Evolutionary conservation across 306 rosid species (phyloP), one percentile per base, ranked within the genome.

Genomic region (Castanea mollissima): DNA sequence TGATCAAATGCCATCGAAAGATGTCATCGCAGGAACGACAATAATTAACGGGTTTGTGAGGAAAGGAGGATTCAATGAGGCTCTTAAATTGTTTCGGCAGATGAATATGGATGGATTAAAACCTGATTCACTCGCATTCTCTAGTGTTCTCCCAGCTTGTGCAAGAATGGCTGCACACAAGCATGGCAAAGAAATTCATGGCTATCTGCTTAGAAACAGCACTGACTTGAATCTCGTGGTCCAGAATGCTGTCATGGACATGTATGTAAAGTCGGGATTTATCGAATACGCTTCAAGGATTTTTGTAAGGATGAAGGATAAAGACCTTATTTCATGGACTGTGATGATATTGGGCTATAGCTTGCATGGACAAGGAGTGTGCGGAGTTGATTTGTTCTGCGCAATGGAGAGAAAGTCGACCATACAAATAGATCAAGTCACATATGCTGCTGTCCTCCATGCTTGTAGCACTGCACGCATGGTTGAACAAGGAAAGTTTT

Each of bases 111-210:
- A 83, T n/a, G 92, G 89, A 10, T 6, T 82, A 78, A 89, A 76
- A 75, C 89, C 92, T 1, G 93, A 89, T 75, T 57, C 81, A 1
- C 79, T 76, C 58, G 73, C 92, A 5, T 31, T 86, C 38, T 71
- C 93, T 31, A 90, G 90, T 74, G 55, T 92, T 58, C 95, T 90
- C 54, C 95, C 97, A 29, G 93, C 91, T 4, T 90, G 97, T 59
- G 92, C 90, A 70, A 90, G 95, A 83, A 82, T 89, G 13, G 70
- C 91, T 65, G 88, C 89, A 0, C 77, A 68, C 62, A 87, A 86
- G 83, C 95, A 82, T 23, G 97, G 95, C 41, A 87, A 80, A 77
- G 93, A 92, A 62, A 79, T 89, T 76, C 97, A 92, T 68, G 95
- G 89, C 7, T 89, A 81, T 82, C 74, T 90, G 85, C 86, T 92